Percentiles rank a stretch among this genome's conserved stretches.
Conservation (phyloP, 1,139 yeast genomes). For the Lodderomyces beijingensis region DNA sequence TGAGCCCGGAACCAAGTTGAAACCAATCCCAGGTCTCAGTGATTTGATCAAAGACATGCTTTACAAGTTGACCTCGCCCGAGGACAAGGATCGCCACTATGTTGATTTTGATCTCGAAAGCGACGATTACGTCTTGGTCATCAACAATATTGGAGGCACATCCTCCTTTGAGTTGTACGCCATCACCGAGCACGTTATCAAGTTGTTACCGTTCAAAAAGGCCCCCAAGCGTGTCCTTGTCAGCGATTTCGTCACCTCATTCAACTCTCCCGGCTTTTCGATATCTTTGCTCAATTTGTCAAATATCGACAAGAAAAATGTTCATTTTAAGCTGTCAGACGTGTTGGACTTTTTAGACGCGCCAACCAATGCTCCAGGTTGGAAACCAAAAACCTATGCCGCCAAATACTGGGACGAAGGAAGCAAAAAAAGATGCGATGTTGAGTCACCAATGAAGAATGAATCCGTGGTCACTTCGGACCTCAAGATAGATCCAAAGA, state of each 20-base stretch:
- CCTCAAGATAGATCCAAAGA: slow-evolving; percentile 38
- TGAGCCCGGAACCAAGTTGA: slow-evolving; percentile 77
- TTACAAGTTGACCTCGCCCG: slow-evolving; percentile 46
- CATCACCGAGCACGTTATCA: slow-evolving; percentile 48
- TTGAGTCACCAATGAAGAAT: slow-evolving; percentile 32
- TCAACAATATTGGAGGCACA: slow-evolving; percentile 85
- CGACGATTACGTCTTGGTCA: slow-evolving; percentile 65
- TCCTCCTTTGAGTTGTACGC: slow-evolving; percentile 72
- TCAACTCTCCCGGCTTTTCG: slow-evolving; percentile 89
- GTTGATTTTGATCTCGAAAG: slow-evolving; percentile 51
- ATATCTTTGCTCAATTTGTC: slow-evolving; percentile 70
- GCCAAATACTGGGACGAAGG: slow-evolving; percentile 22
- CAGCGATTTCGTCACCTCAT: slow-evolving; percentile 79
- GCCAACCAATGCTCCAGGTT: slow-evolving; percentile 76
- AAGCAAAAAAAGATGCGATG: slow-evolving; percentile 11
- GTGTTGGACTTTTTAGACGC: slow-evolving; percentile 54
- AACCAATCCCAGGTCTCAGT: slow-evolving; percentile 68
- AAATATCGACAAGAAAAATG: slow-evolving; percentile 32
- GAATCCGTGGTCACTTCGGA: slow-evolving; percentile 22
- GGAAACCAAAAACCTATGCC: slow-evolving; percentile 51
- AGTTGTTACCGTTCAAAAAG: slow-evolving; percentile 45
- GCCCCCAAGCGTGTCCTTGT: slow-evolving; percentile 62
- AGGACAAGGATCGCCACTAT: slow-evolving; percentile 66
- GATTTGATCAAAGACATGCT: slow-evolving; percentile 52
- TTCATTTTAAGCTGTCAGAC: slow-evolving; percentile 20